Conservation (phyloP, 2,329 filamentous ascomycete species). For the Alternaria triticimaculans region DNA sequence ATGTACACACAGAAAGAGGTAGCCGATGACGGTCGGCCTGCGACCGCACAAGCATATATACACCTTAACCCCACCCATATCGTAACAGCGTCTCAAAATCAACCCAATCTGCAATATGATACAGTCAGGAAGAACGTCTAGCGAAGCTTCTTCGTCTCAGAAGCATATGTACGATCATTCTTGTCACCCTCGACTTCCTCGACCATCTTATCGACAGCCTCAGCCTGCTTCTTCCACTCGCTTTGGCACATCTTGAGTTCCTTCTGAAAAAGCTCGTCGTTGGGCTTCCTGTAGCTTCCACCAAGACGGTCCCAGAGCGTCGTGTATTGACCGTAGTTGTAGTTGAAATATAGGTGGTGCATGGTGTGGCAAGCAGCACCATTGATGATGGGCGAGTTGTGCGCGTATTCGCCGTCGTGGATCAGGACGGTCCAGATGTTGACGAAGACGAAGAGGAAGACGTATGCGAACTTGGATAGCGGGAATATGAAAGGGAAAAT, state of each 20-base stretch:
- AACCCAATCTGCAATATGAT: background rate
- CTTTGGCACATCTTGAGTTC: constrained; percentile 83
- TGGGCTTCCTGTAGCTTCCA: constrained; percentile 85
- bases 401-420: constrained; percentile 92
- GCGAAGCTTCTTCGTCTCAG: constrained; percentile 49
- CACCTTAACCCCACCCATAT: background rate
- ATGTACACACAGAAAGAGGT: constrained; percentile 9
- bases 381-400: constrained; percentile 90
- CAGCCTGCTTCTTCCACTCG: constrained; percentile 79
- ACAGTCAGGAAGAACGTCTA: background rate
- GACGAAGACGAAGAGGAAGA: constrained; percentile 86
- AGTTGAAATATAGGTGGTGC: constrained; percentile 75
- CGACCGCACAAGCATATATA: constrained; percentile 1
- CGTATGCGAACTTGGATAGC: constrained; percentile 87
- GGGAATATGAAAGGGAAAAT: constrained; percentile 92
- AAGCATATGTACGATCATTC: constrained; percentile 55
- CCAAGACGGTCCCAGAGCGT: constrained; percentile 90
- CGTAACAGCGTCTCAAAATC: constrained; percentile 11
- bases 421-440: constrained; percentile 98
- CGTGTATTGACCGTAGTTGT: constrained; percentile 95
- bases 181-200: constrained; percentile 70
- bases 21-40: constrained; percentile 6
- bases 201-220: constrained; percentile 78
- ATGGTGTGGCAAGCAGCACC: constrained; percentile 91
- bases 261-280: constrained; percentile 81